Percentiles rank a stretch among this genome's conserved stretches.
Conservation (phyloP, 768 basidiomycete species). For the Tricholoma hemisulphureum region DNA sequence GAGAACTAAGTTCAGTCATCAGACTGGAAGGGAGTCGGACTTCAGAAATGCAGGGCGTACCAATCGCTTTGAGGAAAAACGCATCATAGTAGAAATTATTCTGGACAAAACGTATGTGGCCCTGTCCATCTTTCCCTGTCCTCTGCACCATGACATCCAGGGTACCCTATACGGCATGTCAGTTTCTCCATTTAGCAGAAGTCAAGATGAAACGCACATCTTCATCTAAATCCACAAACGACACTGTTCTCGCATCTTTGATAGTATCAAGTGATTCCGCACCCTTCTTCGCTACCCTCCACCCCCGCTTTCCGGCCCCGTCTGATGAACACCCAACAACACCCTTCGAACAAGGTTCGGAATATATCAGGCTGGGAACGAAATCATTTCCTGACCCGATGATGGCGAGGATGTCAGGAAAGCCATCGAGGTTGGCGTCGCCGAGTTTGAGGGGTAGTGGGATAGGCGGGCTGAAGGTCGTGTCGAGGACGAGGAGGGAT, state of each 20-base stretch:
- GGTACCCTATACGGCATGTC: slow-evolving; percentile 57
- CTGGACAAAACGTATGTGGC: slow-evolving; percentile 78
- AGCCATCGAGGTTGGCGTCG: slow-evolving; percentile 92
- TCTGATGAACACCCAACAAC: slow-evolving; percentile 55
- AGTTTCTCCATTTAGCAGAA: neutral
- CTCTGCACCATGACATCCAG: slow-evolving; percentile 92
- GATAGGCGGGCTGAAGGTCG: slow-evolving; percentile 59
- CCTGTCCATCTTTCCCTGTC: slow-evolving; percentile 60
- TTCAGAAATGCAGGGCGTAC: slow-evolving; percentile 41
- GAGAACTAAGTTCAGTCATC: slow-evolving; percentile 54
- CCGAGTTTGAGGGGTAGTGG: slow-evolving; percentile 82
- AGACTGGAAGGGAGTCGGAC: neutral
- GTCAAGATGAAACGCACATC: slow-evolving; percentile 59
- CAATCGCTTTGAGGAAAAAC: slow-evolving; percentile 96
- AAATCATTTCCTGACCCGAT: slow-evolving; percentile 42
- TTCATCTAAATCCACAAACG: slow-evolving; percentile 92
- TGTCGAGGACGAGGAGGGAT: slow-evolving; percentile 71
- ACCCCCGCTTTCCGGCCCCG: slow-evolving; percentile 62
- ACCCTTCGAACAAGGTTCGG: slow-evolving; percentile 55
- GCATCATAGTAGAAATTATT: slow-evolving; percentile 99
- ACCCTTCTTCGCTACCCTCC: slow-evolving; percentile 53
- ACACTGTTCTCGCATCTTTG: slow-evolving; percentile 73
- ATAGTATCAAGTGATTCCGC: slow-evolving; percentile 61
- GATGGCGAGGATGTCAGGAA: slow-evolving; percentile 79
- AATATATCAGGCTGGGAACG: slow-evolving; percentile 62